Conservation (phyloP, 208 protist genomes). For the Wallacemonas collosoma region DNA sequence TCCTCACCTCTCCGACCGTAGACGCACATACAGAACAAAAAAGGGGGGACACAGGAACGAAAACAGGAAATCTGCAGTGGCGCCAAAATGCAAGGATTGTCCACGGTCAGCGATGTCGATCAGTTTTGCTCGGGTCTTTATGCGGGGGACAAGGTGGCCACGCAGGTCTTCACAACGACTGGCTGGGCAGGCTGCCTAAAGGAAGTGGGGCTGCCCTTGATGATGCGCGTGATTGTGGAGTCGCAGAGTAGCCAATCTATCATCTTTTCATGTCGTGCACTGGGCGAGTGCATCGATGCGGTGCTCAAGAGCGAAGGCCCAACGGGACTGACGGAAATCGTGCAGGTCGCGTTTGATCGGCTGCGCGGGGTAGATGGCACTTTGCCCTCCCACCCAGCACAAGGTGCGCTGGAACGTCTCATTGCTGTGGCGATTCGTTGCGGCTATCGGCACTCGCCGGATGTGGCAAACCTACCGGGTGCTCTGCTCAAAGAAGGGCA, state of each 20-base stretch:
- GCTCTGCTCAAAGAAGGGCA: neutral
- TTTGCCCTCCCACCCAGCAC: slow-evolving; percentile 7
- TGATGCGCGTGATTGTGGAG: slow-evolving; percentile 46
- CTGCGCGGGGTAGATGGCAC: slow-evolving; percentile 5
- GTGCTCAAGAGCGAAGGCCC: slow-evolving; percentile 25
- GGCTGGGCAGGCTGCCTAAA: slow-evolving; percentile 29
- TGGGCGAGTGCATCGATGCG: slow-evolving; percentile 41
- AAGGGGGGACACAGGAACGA: neutral
- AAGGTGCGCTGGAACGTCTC: slow-evolving; percentile 32
- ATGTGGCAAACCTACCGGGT: neutral
- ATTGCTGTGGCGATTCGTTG: slow-evolving; percentile 18
- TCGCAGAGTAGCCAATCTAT: slow-evolving; percentile 48
- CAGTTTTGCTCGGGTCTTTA: slow-evolving; percentile 30
- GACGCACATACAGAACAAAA: slow-evolving; percentile 2
- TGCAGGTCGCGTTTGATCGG: slow-evolving; percentile 26
- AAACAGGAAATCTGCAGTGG: neutral
- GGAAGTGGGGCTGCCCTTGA: slow-evolving; percentile 26
- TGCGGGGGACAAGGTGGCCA: slow-evolving; percentile 28
- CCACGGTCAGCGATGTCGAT: slow-evolving; percentile 28
- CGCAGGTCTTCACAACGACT: slow-evolving; percentile 25
- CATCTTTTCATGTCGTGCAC: slow-evolving; percentile 54
- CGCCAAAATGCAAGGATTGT: slow-evolving; percentile 13
- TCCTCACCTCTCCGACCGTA: neutral
- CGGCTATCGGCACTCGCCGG: slow-evolving; percentile 8
- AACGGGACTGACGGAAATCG: slow-evolving; percentile 20